These are phyloP conservation scores for Aspergillus sp. DNA, from an alignment of 2,329 filamentous ascomycete species.

Conservation along the genomic window DNA sequence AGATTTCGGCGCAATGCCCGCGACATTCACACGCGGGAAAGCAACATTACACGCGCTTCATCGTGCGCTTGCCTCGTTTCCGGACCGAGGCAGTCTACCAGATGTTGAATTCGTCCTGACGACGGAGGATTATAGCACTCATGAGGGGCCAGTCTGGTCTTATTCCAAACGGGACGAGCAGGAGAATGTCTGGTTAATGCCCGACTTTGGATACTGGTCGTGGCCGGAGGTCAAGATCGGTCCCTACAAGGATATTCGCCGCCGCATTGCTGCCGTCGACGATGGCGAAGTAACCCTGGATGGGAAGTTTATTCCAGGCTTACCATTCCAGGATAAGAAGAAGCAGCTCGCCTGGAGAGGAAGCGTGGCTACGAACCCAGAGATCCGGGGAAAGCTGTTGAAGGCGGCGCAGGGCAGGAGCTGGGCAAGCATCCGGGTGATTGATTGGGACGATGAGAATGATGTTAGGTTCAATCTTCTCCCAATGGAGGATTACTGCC, in stretches of 20 bases:
- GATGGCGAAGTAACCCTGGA: conserved; percentile 27
- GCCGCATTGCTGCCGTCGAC: conserved; percentile 41
- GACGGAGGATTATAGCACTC: conserved; percentile 47
- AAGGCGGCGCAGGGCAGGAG: conserved; percentile 40
- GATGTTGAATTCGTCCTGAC: conserved; percentile 54
- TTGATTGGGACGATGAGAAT: conserved; percentile 46
- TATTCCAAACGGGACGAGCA: conserved; percentile 46
- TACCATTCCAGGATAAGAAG: conserved; percentile 42
- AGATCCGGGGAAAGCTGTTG: conserved; percentile 43
- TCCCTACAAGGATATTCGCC: conserved; percentile 46
- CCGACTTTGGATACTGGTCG: conserved; percentile 57
- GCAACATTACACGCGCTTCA: conserved; percentile 52
- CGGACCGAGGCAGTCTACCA: conserved; percentile 43
- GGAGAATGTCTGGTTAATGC: conserved; percentile 52
- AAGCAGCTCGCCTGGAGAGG: conserved; percentile 54
- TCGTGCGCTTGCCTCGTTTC: conserved; percentile 48
- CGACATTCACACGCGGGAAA: conserved; percentile 39
- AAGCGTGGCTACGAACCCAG: conserved; percentile 40
- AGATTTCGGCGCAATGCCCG: conserved; percentile 36
- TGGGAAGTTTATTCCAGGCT: conserved; percentile 17
- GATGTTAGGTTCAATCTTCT: conserved; percentile 46
- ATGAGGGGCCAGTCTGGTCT: conserved; percentile 43
- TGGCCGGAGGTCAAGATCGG: conserved; percentile 53
- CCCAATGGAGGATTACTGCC: conserved; percentile 56
- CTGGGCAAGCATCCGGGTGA: conserved; percentile 50